These are phyloP conservation scores for Cornus suecica DNA, from an alignment of 148 eudicot species.

Conservation along the genomic window DNA sequence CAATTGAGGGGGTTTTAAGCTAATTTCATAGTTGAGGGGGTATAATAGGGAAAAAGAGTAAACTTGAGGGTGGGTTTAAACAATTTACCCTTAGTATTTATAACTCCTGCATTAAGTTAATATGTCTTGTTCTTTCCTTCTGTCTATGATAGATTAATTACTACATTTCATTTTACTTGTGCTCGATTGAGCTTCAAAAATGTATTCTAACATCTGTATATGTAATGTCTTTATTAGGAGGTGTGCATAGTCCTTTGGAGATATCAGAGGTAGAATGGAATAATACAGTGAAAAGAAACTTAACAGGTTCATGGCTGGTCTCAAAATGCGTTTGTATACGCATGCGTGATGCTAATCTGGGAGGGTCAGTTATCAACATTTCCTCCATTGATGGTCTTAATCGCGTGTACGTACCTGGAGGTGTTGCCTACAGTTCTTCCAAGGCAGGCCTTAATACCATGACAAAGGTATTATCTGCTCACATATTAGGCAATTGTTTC, in stretches of 20 bases:
- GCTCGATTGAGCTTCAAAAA: background rate
- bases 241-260: slow-evolving; percentile 36
- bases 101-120: no score
- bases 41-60: no score
- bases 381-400: slow-evolving; percentile 54
- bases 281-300: slow-evolving; percentile 40
- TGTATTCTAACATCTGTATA: background rate
- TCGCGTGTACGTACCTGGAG: slow-evolving; percentile 47
- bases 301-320: slow-evolving; percentile 66
- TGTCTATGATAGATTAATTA: no score
- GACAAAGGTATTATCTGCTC: slow-evolving; percentile 41
- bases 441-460: slow-evolving; percentile 46
- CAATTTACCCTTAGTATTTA: no score
- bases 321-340: slow-evolving; percentile 51
- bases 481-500: background rate
- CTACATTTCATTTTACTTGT: background rate
- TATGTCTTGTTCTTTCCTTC: no score
- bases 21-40: no score
- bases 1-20: no score
- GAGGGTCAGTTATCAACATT: slow-evolving; percentile 66
- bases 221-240: slow-evolving; percentile 34
- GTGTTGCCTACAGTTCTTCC: slow-evolving; percentile 52
- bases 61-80: no score
- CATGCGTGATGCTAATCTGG: slow-evolving; percentile 54
- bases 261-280: slow-evolving; percentile 70